A percentile compares a stretch with the other conserved stretches of the same genome.
These are phyloP conservation scores for Ascocoryne sarcoides DNA, from an alignment of 2,329 filamentous ascomycete species.

Conservation along the genomic window DNA sequence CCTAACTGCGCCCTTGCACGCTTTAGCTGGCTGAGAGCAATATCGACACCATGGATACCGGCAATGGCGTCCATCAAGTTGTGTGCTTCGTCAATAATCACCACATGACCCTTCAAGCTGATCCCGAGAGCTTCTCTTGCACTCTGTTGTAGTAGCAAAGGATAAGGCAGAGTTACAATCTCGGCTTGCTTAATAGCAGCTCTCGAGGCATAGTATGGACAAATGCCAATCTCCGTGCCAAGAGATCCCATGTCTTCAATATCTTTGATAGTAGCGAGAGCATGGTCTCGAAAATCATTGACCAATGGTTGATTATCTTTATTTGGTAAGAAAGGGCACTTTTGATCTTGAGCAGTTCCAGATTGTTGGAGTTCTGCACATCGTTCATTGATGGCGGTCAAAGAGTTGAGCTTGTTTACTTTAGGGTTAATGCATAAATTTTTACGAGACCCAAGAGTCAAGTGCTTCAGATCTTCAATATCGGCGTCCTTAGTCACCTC, in stretches of 20 bases:
- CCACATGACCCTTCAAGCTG: conserved; percentile 75
- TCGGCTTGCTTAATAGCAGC: conserved; percentile 75
- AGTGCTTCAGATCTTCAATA: conserved; percentile 53
- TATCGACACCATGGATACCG: conserved; percentile 72
- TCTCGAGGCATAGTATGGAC: conserved; percentile 93
- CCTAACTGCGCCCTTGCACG: conserved; percentile 67
- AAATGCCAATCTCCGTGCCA: conserved; percentile 71
- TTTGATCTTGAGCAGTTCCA: conserved; percentile 49
- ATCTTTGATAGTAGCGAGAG: conserved; percentile 76
- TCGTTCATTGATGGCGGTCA: conserved; percentile 83
- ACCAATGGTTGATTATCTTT: conserved; percentile 64
- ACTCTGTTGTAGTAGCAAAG: conserved; percentile 75
- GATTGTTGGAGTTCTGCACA: conserved; percentile 85
- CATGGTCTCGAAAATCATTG: conserved; percentile 75
- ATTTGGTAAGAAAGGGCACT: conserved; percentile 70
- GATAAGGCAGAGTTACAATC: conserved; percentile 89
- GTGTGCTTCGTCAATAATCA: conserved; percentile 97
- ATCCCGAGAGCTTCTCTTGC: conserved; percentile 83
- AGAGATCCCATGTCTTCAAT: conserved; percentile 83
- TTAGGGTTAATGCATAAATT: conserved; percentile 78
- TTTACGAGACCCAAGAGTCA: conserved; percentile 61
- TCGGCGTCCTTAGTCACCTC: conserved; percentile 25
- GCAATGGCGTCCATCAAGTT: conserved; percentile 95
- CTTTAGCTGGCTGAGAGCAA: conserved; percentile 65
- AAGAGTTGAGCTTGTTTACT: conserved; percentile 59